Evolutionary conservation across 129 eudicot species (phyloP).

Genomic region (Centrapalus pauciflorus): DNA sequence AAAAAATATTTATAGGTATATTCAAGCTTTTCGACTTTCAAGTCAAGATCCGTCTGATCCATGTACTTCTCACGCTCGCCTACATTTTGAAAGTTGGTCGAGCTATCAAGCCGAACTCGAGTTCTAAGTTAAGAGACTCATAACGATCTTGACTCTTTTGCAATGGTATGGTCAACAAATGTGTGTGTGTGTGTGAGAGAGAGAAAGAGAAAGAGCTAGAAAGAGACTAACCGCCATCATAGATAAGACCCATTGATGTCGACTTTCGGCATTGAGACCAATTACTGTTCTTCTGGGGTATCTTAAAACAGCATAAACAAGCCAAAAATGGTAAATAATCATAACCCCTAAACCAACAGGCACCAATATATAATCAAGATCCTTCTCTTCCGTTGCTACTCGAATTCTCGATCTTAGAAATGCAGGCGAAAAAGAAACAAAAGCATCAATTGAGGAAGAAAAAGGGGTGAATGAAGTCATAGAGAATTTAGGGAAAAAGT

Average conservation of each 20-base stretch:
- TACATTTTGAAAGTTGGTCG: too few species aligned
- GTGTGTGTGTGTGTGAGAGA: too few species aligned
- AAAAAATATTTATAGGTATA: too few species aligned
- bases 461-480: background rate
- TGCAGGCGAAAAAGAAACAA: background rate
- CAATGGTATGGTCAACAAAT: too few species aligned
- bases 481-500: background rate
- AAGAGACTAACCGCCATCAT: slow-evolving; percentile 61
- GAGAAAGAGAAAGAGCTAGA: background rate
- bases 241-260: slow-evolving; percentile 61
- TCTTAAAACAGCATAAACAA: slow-evolving; percentile 35
- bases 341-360: slow-evolving; percentile 58
- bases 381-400: slow-evolving; percentile 34
- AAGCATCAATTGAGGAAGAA: background rate
- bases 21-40: too few species aligned
- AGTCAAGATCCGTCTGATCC: too few species aligned
- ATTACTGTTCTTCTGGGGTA: slow-evolving; percentile 67
- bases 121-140: too few species aligned
- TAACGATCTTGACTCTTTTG: too few species aligned
- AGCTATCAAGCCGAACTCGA: too few species aligned
- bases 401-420: slow-evolving; percentile 9
- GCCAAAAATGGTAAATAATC: slow-evolving; percentile 64
- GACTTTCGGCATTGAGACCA: slow-evolving; percentile 70
- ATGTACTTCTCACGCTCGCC: too few species aligned
- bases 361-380: slow-evolving; percentile 48